Base-by-base conservation (phyloP, 2,329 filamentous ascomycete species). In the Diaporthe vaccinii region DNA sequence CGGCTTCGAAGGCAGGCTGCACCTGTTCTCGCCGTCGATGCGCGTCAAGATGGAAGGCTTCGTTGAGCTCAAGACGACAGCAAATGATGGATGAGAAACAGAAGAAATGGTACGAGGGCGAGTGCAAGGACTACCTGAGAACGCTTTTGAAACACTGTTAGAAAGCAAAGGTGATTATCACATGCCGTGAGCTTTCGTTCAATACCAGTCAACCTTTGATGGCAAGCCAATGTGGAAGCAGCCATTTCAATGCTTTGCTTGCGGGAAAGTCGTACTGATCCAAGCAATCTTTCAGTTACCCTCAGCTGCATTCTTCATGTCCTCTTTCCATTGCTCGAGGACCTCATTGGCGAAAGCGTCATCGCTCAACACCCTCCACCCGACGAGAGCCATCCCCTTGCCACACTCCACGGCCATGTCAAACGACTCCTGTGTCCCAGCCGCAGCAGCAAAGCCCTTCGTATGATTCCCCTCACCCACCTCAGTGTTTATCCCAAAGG, bases 401-500 rank as follows among this genome's bases (percentile, higher is more conserved):
- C 81, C 82, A 61, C 82, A 83, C 53, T 80, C 80, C 36, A 84
- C 41, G 4, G 83, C 82, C 58, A 82, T 80, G 34, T 82, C 74
- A 59, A 83, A 83, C 1, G 82, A 80, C 31, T 86, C 83, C 0
- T 82, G 76, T 0, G 84, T 85, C 17, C 82, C 84, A 0, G 84
- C 84, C 0, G 82, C 84, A 5, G 78, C 81, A 0, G 85, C 81
- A 76, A 87, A 87, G 12, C 83, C 80, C 25, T 82, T 83, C 0
- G 85, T 87, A 76, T 87, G 85, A 76, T 87, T 87, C 41, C 84
- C 83, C 58, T 79, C 79, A 76, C 82, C 82, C 76, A 78, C 76
- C 20, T 82, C 79, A 0, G 82, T 81, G 5, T 79, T 80, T 67
- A 87, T 86, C 28, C 82, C 83, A 76, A 87, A 86, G 14, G 82